Evolutionary conservation across 495 filamentous ascomycete genomes (phyloP), one percentile per base, ranked within the genome.

Genomic region (Echria macrotheca): DNA sequence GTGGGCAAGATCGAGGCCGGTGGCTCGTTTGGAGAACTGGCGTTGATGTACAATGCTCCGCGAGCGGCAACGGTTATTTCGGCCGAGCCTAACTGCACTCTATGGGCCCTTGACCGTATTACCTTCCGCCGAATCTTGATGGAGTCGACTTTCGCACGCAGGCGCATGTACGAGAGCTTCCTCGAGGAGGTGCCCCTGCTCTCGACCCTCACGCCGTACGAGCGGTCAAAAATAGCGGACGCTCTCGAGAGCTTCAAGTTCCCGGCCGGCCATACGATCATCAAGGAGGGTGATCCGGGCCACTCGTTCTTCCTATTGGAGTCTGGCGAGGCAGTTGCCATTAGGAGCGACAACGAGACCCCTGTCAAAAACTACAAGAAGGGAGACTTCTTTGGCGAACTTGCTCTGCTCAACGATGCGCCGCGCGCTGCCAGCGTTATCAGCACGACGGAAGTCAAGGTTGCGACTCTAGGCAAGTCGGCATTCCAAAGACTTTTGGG

Each of bases 71-170:
- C 93, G 1, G 89, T 98, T 44, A 80, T 94, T 44, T 93, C 86
- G 14, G 82, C 83, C 21, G 89, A 94, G 44, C 57, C 83, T 3
- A 74, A 80, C 43, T 88, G 83, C 62, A 91, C 83, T 1, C 78
- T 98, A 5, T 98, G 93, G 93, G 88, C 88, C 10, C 72, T 98
- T 35, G 93, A 98, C 63, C 88, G 93, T 25, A 78, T 97, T 40
- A 98, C 93, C 4, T 98, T 98, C 79, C 88, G 93, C 41, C 88
- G 93, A 24, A 97, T 98, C 57, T 75, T 98, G 45, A 96, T 98
- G 94, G 93, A 97, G 70, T 91, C 87, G 40, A 94, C 93, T 14
- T 98, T 96, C 69, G 87, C 91, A 61, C 87, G 91, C 24, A 83
- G 93, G 50, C 86, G 90, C 55, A 89, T 97, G 82, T 98, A 97